phyloP scores from a whole-genome alignment of 805 yeast genomes.

The Saturnispora sekii region DNA sequence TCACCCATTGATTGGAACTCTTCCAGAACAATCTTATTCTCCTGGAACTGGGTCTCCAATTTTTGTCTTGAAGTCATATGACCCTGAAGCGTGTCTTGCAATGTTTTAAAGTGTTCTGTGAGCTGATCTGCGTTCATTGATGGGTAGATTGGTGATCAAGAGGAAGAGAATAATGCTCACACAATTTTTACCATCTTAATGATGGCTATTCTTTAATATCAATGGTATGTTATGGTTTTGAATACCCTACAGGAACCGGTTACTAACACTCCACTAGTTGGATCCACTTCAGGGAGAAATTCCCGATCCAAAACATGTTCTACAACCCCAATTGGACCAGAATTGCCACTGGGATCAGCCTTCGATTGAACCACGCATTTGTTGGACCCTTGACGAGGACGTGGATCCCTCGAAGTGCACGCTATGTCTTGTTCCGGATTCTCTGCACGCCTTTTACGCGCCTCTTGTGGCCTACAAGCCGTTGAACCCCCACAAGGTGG shows the following conservation, averaged over 20 bases:
- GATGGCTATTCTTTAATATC: not conserved
- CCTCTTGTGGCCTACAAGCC: no score
- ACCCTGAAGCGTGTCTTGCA: constrained; percentile 31
- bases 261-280: constrained; percentile 22
- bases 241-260: no score
- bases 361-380: no score
- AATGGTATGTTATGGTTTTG: not conserved
- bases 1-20: constrained; percentile 64
- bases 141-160: not conserved
- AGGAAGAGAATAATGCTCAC: not conserved
- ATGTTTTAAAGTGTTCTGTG: constrained; percentile 16
- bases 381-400: no score
- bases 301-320: constrained; percentile 37
- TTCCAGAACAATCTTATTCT: constrained; percentile 76
- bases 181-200: not conserved
- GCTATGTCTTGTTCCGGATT: no score
- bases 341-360: not conserved
- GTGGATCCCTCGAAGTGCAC: no score
- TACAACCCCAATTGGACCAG: constrained; percentile 27
- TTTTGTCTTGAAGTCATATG: constrained; percentile 67
- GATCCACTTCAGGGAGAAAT: constrained; percentile 37
- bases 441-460: no score
- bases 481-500: constrained; percentile 4
- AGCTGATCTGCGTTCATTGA: constrained; percentile 1
- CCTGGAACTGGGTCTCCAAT: constrained; percentile 90